These are phyloP conservation scores for Amphicarpaea edgeworthii DNA, from an alignment of 306 rosid species.

Conservation along the genomic window DNA sequence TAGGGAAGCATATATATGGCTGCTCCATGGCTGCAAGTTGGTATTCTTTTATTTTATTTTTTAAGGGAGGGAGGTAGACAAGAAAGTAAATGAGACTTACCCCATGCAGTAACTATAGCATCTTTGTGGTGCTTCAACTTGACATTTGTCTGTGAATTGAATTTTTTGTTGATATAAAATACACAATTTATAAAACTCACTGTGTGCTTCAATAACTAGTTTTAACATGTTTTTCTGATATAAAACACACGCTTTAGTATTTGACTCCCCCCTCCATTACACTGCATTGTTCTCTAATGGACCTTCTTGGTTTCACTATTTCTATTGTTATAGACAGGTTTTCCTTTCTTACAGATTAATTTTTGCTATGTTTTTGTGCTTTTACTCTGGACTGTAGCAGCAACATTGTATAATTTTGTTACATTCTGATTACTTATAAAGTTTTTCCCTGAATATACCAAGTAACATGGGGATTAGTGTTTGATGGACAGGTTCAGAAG, in stretches of 20 bases:
- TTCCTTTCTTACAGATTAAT: conserved; percentile 2
- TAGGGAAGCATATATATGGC: background rate
- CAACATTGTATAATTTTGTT: conserved; percentile 1
- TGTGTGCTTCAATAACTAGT: background rate
- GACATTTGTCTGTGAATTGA: background rate
- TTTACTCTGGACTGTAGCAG: background rate
- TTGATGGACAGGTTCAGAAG: conserved; percentile 81
- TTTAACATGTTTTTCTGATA: background rate
- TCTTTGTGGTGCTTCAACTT: background rate
- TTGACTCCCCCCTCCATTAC: background rate
- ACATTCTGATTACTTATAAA: background rate
- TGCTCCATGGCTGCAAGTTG: background rate
- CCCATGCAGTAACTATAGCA: background rate
- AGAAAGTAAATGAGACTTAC: background rate
- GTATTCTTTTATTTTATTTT: background rate
- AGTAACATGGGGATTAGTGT: conserved; percentile 48
- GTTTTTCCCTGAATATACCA: conserved; percentile 38
- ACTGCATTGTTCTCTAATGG: background rate
- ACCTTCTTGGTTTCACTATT: background rate
- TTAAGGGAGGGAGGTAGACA: background rate
- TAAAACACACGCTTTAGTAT: background rate
- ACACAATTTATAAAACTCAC: background rate
- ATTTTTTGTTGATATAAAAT: background rate
- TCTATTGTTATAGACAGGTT: background rate
- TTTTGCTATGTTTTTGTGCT: conserved; percentile 6